A percentile compares a stretch with the other conserved stretches of the same genome.
Conservation (phyloP, 805 yeast genomes). For the Yarrowia sp. region DNA sequence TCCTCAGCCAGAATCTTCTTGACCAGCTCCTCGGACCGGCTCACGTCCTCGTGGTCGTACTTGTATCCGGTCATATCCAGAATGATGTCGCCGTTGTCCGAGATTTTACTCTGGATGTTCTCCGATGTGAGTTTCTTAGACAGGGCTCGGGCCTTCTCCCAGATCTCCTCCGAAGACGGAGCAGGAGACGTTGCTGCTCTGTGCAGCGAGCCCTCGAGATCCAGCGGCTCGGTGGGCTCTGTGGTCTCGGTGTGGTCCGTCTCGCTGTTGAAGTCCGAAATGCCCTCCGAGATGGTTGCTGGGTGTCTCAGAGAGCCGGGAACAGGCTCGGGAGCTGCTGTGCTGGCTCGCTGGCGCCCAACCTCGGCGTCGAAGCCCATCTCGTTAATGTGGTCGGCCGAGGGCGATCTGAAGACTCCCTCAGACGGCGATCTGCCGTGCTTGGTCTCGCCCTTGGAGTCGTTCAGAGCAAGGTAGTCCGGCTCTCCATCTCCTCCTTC, state of each 20-base stretch:
- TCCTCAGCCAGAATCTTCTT: conserved; percentile 75
- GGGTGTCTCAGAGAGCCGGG: conserved; percentile 13
- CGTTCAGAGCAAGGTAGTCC: conserved; percentile 12
- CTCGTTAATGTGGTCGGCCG: conserved; percentile 1
- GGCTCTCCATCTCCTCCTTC: conserved; percentile 14
- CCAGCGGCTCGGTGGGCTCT: conserved; percentile 12
- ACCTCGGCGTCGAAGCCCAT: not conserved
- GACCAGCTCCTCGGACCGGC: conserved; percentile 71
- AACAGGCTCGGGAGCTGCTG: conserved; percentile 7
- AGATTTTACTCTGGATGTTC: conserved; percentile 84
- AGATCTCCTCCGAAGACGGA: conserved; percentile 41
- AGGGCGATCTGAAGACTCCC: conserved; percentile 3
- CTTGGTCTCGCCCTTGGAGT: not conserved
- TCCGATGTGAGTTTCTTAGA: conserved; percentile 58
- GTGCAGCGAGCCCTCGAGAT: not conserved
- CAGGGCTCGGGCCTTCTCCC: conserved; percentile 60
- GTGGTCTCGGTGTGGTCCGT: not conserved
- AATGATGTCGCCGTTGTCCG: conserved; percentile 83
- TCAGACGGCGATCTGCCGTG: conserved; percentile 10
- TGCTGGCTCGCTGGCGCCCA: conserved; percentile 1
- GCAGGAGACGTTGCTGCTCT: conserved; percentile 9
- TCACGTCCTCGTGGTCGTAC: conserved; percentile 73
- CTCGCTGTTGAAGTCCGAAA: not conserved
- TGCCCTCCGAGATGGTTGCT: not conserved
- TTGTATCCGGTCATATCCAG: conserved; percentile 96